These are phyloP conservation scores for Boeremia exigua DNA, from an alignment of 2,329 filamentous ascomycete species.

Conservation along the genomic window DNA sequence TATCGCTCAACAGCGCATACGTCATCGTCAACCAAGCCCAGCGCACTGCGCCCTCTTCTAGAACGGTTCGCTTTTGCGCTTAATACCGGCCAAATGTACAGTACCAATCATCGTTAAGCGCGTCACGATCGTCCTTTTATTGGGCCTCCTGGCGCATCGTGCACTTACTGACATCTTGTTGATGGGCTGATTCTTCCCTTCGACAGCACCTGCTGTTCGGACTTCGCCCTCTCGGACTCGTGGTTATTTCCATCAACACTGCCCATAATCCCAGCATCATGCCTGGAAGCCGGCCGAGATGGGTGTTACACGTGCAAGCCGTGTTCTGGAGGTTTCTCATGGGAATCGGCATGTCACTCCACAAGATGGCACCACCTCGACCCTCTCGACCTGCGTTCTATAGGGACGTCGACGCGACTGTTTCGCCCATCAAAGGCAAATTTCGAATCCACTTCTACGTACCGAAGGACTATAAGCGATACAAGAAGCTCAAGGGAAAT, in stretches of 20 bases:
- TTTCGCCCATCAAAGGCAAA: constrained; percentile 52
- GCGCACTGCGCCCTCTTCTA: background rate
- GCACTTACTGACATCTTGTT: constrained; percentile 1
- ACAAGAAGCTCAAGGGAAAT: constrained; percentile 49
- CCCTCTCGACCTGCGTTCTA: constrained; percentile 67
- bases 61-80: constrained; percentile 7
- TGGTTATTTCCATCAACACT: background rate
- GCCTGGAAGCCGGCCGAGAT: constrained; percentile 55
- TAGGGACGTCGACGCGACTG: constrained; percentile 59
- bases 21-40: constrained; percentile 9
- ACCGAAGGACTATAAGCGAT: constrained; percentile 57
- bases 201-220: constrained; percentile 12
- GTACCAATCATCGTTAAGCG: constrained; percentile 8
- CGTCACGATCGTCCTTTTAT: constrained; percentile 4
- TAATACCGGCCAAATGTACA: constrained; percentile 6
- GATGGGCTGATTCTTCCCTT: constrained; percentile 2
- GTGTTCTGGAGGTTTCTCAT: constrained; percentile 71
- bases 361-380: constrained; percentile 65
- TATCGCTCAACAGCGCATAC: constrained; percentile 6
- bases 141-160: constrained; percentile 4
- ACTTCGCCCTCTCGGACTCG: background rate
- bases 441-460: constrained; percentile 68
- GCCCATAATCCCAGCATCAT: constrained; percentile 14
- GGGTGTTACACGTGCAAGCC: constrained; percentile 68
- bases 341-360: constrained; percentile 72